phyloP scores from a whole-genome alignment of 495 filamentous ascomycete genomes.

The Thermothielavioides terrestris region DNA sequence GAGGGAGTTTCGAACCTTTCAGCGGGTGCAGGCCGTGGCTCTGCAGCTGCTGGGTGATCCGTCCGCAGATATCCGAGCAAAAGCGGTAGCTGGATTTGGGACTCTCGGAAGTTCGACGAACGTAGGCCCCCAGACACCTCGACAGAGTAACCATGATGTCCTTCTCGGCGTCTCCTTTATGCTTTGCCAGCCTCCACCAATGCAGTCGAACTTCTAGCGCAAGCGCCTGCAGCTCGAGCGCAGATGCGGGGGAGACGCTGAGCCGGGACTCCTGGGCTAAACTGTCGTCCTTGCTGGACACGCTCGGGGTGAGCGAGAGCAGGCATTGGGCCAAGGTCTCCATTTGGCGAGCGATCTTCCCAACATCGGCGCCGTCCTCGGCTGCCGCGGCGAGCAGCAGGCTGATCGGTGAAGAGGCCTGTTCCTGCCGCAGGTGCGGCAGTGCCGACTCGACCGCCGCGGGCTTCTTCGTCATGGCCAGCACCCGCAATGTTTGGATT shows the following conservation, averaged over 20 bases:
- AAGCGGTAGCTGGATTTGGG: constrained; percentile 34
- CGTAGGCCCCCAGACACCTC: constrained; percentile 55
- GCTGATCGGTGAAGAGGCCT: constrained; percentile 54
- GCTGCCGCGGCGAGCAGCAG: constrained; percentile 49
- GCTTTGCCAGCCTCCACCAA: constrained; percentile 67
- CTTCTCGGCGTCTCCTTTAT: constrained; percentile 55
- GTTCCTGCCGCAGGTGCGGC: constrained; percentile 33
- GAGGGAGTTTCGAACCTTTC: constrained; percentile 23
- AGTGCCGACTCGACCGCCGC: constrained; percentile 45
- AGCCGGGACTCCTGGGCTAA: constrained; percentile 39
- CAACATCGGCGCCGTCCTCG: constrained; percentile 34
- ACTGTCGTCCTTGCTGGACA: constrained; percentile 45
- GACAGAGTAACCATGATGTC: constrained; percentile 63
- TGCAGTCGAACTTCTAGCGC: constrained; percentile 56
- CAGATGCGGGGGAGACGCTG: constrained; percentile 48
- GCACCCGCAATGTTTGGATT: constrained; percentile 42
- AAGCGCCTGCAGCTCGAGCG: constrained; percentile 56
- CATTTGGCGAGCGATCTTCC: constrained; percentile 60
- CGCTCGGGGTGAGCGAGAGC: constrained; percentile 52
- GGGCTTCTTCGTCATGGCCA: constrained; percentile 41
- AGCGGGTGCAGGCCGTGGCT: constrained; percentile 13
- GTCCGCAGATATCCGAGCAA: constrained; percentile 15
- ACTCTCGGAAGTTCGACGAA: constrained; percentile 42
- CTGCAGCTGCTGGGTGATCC: constrained; percentile 23
- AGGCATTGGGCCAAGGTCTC: constrained; percentile 61